These are phyloP conservation scores for Botrytis pseudocinerea DNA, from an alignment of 2,329 filamentous ascomycete species.

Conservation along the genomic window DNA sequence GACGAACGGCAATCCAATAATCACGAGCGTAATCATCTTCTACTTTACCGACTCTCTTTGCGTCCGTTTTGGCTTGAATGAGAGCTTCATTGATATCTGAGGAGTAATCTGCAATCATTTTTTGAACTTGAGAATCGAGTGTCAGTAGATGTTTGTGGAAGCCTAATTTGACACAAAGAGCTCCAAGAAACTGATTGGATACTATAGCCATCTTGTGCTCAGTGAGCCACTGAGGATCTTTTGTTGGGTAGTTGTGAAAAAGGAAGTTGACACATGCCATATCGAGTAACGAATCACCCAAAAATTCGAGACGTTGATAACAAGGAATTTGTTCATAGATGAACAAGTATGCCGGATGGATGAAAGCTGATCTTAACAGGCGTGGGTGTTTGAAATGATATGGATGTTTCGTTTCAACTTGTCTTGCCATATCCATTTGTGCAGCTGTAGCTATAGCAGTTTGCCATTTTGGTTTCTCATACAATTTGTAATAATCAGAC, in stretches of 20 bases:
- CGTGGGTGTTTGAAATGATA: slow-evolving; percentile 74
- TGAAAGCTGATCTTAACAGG: slow-evolving; percentile 80
- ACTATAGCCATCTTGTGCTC: slow-evolving; percentile 99
- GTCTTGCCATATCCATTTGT: slow-evolving; percentile 66
- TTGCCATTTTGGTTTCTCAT: slow-evolving; percentile 72
- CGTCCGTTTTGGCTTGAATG: slow-evolving; percentile 42
- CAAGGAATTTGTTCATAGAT: slow-evolving; percentile 76
- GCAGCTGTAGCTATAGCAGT: slow-evolving; percentile 58
- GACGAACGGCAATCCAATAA: slow-evolving; percentile 66
- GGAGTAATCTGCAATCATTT: slow-evolving; percentile 56
- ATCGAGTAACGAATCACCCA: slow-evolving; percentile 86
- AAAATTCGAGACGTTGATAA: slow-evolving; percentile 89
- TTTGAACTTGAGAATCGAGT: slow-evolving; percentile 49
- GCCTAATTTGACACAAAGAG: slow-evolving; percentile 73
- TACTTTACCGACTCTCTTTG: slow-evolving; percentile 41
- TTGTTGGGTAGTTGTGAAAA: slow-evolving; percentile 72
- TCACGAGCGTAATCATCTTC: slow-evolving; percentile 52
- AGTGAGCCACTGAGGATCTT: slow-evolving; percentile 93
- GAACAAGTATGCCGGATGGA: slow-evolving; percentile 78
- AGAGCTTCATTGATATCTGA: slow-evolving; percentile 57
- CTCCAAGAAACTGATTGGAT: slow-evolving; percentile 89
- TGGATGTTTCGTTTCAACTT: slow-evolving; percentile 57
- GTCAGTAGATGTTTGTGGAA: slow-evolving; percentile 73
- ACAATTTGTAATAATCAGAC: slow-evolving; percentile 70
- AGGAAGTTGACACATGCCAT: slow-evolving; percentile 82